Percentiles rank a stretch among this genome's conserved stretches.
These are phyloP conservation scores for Torulaspora microellipsoides DNA, from an alignment of 805 yeast species.

Conservation along the genomic window DNA sequence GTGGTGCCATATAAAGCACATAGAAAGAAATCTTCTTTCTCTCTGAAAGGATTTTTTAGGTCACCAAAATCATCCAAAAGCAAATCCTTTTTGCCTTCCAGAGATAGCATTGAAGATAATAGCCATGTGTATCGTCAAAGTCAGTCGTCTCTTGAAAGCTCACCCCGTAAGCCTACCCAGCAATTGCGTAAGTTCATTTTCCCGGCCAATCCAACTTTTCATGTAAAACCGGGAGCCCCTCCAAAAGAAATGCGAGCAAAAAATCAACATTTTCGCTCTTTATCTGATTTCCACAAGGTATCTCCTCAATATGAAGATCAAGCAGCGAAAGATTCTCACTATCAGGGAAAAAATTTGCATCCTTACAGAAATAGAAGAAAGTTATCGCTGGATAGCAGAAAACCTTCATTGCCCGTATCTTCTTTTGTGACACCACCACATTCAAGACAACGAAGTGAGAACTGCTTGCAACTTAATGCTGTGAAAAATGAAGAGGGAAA, in stretches of 20 bases:
- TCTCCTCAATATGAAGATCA: neutral
- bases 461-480: conserved; percentile 3
- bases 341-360: neutral
- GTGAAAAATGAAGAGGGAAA: neutral
- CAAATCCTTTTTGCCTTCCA: conserved; percentile 1
- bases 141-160: conserved; percentile 9
- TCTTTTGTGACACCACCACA: conserved; percentile 6
- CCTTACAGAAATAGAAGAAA: conserved; percentile 3
- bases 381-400: conserved; percentile 13
- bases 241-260: neutral
- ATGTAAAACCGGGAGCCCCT: conserved; percentile 11
- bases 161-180: conserved; percentile 6
- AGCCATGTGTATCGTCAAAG: neutral
- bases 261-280: conserved; percentile 15
- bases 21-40: conserved; percentile 29
- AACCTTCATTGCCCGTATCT: conserved; percentile 4
- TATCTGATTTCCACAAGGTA: conserved; percentile 13
- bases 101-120: conserved; percentile 7
- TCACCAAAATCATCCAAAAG: conserved; percentile 24
- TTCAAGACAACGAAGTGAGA: conserved; percentile 4
- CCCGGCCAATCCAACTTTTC: conserved; percentile 20
- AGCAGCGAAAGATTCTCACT: neutral
- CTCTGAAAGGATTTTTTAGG: conserved; percentile 31
- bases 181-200: conserved; percentile 13
- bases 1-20: conserved; percentile 18